These are phyloP conservation scores for Trichophyton equinum DNA, from an alignment of 2,329 filamentous ascomycete genomes.

Conservation along the genomic window DNA sequence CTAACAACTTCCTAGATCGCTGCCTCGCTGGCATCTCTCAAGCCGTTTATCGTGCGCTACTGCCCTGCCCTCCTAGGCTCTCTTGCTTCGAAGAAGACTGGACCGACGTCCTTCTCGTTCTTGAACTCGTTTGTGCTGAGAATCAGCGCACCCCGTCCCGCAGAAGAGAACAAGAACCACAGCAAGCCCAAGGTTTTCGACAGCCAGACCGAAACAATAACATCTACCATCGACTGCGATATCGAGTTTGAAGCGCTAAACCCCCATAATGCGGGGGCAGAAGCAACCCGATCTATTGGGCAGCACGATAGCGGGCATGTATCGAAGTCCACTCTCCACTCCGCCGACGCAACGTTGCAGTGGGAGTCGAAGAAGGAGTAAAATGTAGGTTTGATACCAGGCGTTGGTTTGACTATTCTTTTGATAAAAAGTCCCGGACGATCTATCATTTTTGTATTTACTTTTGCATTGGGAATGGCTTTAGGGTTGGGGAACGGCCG, in stretches of 20 bases:
- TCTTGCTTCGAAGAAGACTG: background rate
- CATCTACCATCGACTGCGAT: background rate
- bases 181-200: background rate
- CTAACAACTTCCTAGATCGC: background rate
- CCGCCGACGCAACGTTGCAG: background rate
- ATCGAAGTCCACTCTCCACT: background rate
- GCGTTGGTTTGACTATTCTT: background rate
- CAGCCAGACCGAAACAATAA: background rate
- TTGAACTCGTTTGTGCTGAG: background rate
- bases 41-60: background rate
- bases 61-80: background rate
- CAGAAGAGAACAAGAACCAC: background rate
- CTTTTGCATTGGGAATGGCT: too few relatives aligned
- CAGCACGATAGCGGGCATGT: background rate
- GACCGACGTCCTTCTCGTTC: background rate
- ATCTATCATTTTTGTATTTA: too few relatives aligned
- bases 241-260: background rate
- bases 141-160: background rate
- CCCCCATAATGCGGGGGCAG: background rate
- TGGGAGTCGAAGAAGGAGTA: background rate
- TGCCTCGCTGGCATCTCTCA: background rate
- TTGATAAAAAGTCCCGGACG: background rate
- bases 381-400: background rate
- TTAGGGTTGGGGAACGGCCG: too few relatives aligned
- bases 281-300: background rate